Base-by-base conservation (phyloP, 2,329 filamentous ascomycete genomes). In the Fusarium nodosum region DNA sequence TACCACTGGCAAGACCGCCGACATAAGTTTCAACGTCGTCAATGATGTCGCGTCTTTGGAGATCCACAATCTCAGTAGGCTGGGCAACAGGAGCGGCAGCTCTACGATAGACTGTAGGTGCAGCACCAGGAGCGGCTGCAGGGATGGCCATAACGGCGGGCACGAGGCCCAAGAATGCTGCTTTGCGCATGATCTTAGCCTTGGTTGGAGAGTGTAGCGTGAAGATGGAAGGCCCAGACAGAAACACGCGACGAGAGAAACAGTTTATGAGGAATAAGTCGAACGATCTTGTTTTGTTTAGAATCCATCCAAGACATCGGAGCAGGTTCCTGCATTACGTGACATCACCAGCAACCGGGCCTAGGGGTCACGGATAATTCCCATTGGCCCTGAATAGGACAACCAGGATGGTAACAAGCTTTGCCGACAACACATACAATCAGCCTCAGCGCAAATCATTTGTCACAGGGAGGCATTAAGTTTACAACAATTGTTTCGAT, bases 21-120 rank as follows among this genome's bases (percentile, higher is more conserved):
- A 86, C 80, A 62, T 88, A 83, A 66, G 84, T 84, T 45, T 82
- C 81, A 12, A 87, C 78, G 56, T 85, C 79, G 54, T 79, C 75
- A 41, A 75, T 73, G 10, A 83, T 59, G 51, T 77, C 77, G 28
- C 81, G 77, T 34, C 80, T 55, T 31, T 72, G 57, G 15, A 78
- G 60, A 11, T 55, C 66, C 7, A 72, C 63, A 9, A 57, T 50
- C 1, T 56, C 62, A 16, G 77, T 77, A 24, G 77, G 74, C 31
- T 72, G 69, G 10, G 74, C 71, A 18, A 67, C 72, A 46, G 58
- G 60, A 30, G 56, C 60, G 18, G 68, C 66, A 11, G 55, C 51
- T 18, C 54, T 55, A 11, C 41, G 62, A 30, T 66, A 51, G 18
- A 56, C 52, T 18, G 73, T 75, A 41, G 71, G 74, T 51, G 73